Evolutionary conservation across 2,329 filamentous ascomycete species (phyloP).

Genomic region (Fusarium brachygibbosum): DNA sequence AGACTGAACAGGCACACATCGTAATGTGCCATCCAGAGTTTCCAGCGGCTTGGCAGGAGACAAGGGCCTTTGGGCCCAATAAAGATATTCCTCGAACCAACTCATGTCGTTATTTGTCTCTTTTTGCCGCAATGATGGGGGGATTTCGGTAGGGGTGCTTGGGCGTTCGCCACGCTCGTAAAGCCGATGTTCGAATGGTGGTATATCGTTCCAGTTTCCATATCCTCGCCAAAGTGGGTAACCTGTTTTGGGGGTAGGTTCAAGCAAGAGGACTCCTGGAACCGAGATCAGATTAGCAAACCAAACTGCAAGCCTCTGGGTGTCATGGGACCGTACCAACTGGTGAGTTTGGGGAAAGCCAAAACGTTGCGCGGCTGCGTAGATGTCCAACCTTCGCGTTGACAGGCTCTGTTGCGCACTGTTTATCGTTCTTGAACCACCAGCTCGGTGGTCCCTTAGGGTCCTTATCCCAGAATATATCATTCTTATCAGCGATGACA

Average conservation of each 20-base stretch:
- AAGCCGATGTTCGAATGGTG: not conserved
- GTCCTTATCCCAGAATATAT: conserved; percentile 1
- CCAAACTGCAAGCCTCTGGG: fast-evolving
- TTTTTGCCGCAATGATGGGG: too few species aligned
- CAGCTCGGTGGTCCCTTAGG: not conserved
- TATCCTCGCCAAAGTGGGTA: not conserved
- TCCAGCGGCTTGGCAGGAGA: not conserved
- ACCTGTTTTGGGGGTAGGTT: not conserved
- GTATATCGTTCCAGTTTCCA: not conserved
- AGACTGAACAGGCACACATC: not conserved
- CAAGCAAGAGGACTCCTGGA: not conserved
- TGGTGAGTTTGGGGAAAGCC: not conserved
- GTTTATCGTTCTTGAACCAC: not conserved
- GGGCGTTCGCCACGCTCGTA: not conserved
- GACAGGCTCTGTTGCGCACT: not conserved
- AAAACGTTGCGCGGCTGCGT: conserved; percentile 5
- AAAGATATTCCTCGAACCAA: conserved; percentile 2
- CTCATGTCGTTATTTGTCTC: not conserved
- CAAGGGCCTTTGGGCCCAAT: not conserved
- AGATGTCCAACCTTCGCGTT: conserved; percentile 8
- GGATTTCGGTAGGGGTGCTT: too few species aligned
- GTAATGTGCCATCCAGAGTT: not conserved
- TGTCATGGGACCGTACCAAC: not conserved
- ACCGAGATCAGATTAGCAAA: not conserved
- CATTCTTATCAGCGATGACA: not conserved